A percentile compares a stretch with the other conserved stretches of the same genome.
phyloP scores from a whole-genome alignment of 768 basidiomycete species.

The Lenzites betulinus region DNA sequence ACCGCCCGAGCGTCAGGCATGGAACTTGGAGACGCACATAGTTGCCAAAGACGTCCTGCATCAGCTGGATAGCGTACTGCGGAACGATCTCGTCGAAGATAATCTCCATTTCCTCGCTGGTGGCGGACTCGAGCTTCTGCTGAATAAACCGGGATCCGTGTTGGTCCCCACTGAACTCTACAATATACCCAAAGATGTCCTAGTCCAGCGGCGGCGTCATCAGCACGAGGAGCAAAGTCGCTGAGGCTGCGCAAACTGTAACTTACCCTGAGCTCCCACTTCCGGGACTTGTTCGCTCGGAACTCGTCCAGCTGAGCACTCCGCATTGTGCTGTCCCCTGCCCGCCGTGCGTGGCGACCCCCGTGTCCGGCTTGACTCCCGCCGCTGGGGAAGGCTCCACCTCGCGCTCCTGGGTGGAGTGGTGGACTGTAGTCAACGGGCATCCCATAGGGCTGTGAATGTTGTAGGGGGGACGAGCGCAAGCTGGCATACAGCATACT shows the following conservation, averaged over 20 bases:
- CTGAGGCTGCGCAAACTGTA: constrained; percentile 12
- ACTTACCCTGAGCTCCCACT: constrained; percentile 80
- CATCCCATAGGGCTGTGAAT: constrained; percentile 45
- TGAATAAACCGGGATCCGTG: constrained; percentile 99
- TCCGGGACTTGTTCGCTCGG: constrained; percentile 71
- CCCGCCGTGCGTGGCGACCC: constrained; percentile 48
- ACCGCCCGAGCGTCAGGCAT: neutral
- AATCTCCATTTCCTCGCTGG: constrained; percentile 74
- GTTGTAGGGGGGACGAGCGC: constrained; percentile 46
- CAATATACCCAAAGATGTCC: constrained; percentile 85
- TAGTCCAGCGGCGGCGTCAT: constrained; percentile 33
- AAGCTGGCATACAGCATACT: constrained; percentile 45
- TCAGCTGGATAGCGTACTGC: constrained; percentile 68
- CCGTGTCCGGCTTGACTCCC: constrained; percentile 30
- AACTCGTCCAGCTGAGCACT: constrained; percentile 86
- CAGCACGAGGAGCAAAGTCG: neutral
- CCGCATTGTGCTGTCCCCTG: constrained; percentile 49
- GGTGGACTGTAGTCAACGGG: constrained; percentile 52
- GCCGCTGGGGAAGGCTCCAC: neutral
- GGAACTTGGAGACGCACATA: constrained; percentile 57
- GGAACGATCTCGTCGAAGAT: constrained; percentile 91
- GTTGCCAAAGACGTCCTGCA: constrained; percentile 95
- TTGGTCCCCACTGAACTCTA: constrained; percentile 93
- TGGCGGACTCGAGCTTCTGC: constrained; percentile 74
- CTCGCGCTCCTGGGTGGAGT: constrained; percentile 40